Evolutionary conservation across 169 alveolate genomes (phyloP).

Genomic region (Cryptosporidium parvum): DNA sequence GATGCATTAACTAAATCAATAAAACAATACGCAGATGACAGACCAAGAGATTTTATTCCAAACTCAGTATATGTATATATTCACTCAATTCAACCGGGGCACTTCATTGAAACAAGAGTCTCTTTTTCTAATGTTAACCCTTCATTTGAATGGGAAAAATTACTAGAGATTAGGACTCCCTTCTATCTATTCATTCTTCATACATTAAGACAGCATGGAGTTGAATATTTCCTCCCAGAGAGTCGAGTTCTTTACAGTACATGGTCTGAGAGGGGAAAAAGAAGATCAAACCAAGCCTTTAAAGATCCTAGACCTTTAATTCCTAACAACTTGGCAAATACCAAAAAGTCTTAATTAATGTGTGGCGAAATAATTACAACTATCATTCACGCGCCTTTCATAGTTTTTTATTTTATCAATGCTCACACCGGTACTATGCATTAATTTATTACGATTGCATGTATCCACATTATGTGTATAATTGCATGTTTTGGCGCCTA

Average conservation of each 20-base stretch:
- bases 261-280: slow-evolving; percentile 56
- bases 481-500: slow-evolving; percentile 45
- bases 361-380: background rate
- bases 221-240: slow-evolving; percentile 72
- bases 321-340: background rate
- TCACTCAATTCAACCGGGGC: slow-evolving; percentile 85
- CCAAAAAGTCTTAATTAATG: background rate
- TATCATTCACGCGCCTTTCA: background rate
- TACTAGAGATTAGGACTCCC: slow-evolving; percentile 70
- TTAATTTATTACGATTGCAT: background rate
- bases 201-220: slow-evolving; percentile 57
- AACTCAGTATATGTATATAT: slow-evolving; percentile 82
- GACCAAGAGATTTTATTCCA: slow-evolving; percentile 87
- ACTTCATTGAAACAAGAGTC: slow-evolving; percentile 76
- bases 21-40: slow-evolving; percentile 81
- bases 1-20: slow-evolving; percentile 82
- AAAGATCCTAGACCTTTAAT: background rate
- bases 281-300: slow-evolving; percentile 33
- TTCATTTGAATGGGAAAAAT: slow-evolving; percentile 70
- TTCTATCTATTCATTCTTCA: slow-evolving; percentile 65
- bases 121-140: slow-evolving; percentile 65
- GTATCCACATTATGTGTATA: slow-evolving; percentile 12
- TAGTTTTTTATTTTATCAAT: background rate
- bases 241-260: slow-evolving; percentile 58
- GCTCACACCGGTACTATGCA: slow-evolving; percentile 4